Base-by-base conservation (phyloP, 305 asterid species). In the Fraxinus baroniana region DNA sequence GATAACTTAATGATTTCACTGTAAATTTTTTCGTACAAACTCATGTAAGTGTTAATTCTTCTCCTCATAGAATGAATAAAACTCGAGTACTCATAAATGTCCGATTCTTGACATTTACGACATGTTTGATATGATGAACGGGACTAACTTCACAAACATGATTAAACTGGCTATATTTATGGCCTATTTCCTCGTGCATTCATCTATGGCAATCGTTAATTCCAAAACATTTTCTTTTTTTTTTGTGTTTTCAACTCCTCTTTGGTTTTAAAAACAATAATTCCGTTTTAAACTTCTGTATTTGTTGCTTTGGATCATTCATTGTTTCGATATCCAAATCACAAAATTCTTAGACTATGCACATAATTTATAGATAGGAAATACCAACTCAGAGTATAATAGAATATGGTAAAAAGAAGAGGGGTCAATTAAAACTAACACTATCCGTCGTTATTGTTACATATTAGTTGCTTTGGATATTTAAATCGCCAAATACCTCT, bases 31-130 rank as follows among this genome's bases (percentile, higher is more conserved):
- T n/a, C 28, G 17, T 30, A 70, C 36, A 49, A 22, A 72, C 86
- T 86, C 85, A 83, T 62, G 84, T 85, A 79, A 81, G 62, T 24
- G n/a, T 24, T 75, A 74, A 79, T 82, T 83, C 22, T 81, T 28
- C 74, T 68, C 37, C 18, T 68, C 18, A 12, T 68, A 68, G 18
- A 68, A 28, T 68, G 74, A 68, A 12, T 68, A 28, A 30, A 70
- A 28, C 41, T 26, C 3, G n/a, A 10, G 36, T 24, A 26, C 74
- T 70, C 9, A 28, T 68, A 4, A 4, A 12, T 28, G 41, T 12
- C 22, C 13, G 4, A 70, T 32, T 70, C 24, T 70, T 28, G 22
- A 28, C 10, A 32, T 70, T 70, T 30, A 13, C 2, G 10, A 70
- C 22, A 70, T 70, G 76, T 30, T 70, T 68, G 9, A 68, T 68